Conservation (phyloP, 306 rosid species). For the Cucumis sativus region DNA sequence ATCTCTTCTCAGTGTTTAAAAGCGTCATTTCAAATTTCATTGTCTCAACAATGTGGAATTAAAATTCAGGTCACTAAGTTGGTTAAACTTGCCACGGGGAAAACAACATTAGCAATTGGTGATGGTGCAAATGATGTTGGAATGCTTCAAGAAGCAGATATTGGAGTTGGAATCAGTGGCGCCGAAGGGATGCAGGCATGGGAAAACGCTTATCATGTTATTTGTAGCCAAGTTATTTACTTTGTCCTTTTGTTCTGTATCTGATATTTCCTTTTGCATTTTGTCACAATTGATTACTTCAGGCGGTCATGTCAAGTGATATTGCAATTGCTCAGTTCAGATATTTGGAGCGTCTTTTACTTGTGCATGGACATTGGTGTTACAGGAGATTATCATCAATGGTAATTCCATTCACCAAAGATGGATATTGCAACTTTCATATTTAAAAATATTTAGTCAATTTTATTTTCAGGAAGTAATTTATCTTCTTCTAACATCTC, state of each 20-base stretch:
- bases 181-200: slow-evolving; percentile 98
- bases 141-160: slow-evolving; percentile 99
- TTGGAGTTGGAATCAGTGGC: slow-evolving; percentile 94
- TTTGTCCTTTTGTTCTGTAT: neutral
- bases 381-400: slow-evolving; percentile 83
- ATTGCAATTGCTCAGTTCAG: slow-evolving; percentile 92
- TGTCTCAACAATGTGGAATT: neutral
- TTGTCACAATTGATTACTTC: slow-evolving; percentile 10
- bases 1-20: neutral
- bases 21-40: neutral
- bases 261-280: neutral
- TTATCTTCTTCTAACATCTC: neutral
- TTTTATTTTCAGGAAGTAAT: neutral
- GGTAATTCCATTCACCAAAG: slow-evolving; percentile 33
- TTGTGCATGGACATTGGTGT: slow-evolving; percentile 99
- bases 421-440: neutral
- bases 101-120: slow-evolving; percentile 88
- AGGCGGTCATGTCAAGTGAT: slow-evolving; percentile 99
- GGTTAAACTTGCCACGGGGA: slow-evolving; percentile 77
- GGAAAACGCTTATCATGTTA: neutral
- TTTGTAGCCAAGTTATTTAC: neutral
- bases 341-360: slow-evolving; percentile 86
- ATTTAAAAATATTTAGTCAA: neutral
- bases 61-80: slow-evolving; percentile 75
- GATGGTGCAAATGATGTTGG: slow-evolving; percentile 99